phyloP scores from a whole-genome alignment of 2,329 filamentous ascomycete species.

The Colletotrichum horii region DNA sequence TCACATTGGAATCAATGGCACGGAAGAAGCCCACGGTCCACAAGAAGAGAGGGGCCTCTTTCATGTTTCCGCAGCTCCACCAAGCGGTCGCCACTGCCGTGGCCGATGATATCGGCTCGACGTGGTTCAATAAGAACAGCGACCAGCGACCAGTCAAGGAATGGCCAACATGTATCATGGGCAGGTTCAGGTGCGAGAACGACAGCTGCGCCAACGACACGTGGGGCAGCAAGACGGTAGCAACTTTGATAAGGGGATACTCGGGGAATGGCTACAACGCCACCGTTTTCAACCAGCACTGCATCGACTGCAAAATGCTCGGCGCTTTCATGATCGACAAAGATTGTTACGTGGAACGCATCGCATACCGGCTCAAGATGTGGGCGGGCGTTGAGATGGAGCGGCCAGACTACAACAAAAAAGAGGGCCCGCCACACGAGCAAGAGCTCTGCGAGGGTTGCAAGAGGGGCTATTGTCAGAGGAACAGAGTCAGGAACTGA shows the following conservation, averaged over 20 bases:
- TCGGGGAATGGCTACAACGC: constrained; percentile 35
- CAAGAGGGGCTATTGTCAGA: constrained; percentile 33
- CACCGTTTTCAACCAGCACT: constrained; percentile 41
- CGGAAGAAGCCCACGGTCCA: background rate
- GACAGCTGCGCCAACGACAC: constrained; percentile 17
- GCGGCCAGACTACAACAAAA: background rate
- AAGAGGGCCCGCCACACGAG: constrained; percentile 28
- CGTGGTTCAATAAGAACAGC: constrained; percentile 29
- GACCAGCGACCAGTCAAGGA: constrained; percentile 11
- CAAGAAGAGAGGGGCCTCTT: background rate
- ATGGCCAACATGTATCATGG: constrained; percentile 36
- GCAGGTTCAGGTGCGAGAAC: constrained; percentile 36
- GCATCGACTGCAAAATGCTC: constrained; percentile 32
- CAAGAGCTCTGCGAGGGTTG: constrained; percentile 39
- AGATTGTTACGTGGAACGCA: constrained; percentile 36
- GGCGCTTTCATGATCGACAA: constrained; percentile 31
- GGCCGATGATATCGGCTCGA: background rate
- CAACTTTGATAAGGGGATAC: constrained; percentile 38
- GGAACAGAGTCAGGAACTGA: background rate
- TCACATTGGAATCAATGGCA: background rate
- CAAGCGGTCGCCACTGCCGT: constrained; percentile 10
- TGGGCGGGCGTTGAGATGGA: constrained; percentile 35
- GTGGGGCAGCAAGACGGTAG: constrained; percentile 39
- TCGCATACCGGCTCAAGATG: constrained; percentile 40
- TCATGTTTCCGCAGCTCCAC: background rate